phyloP scores from a whole-genome alignment of 2,329 filamentous ascomycete species.

The Lasiodiplodia gonubiensis region DNA sequence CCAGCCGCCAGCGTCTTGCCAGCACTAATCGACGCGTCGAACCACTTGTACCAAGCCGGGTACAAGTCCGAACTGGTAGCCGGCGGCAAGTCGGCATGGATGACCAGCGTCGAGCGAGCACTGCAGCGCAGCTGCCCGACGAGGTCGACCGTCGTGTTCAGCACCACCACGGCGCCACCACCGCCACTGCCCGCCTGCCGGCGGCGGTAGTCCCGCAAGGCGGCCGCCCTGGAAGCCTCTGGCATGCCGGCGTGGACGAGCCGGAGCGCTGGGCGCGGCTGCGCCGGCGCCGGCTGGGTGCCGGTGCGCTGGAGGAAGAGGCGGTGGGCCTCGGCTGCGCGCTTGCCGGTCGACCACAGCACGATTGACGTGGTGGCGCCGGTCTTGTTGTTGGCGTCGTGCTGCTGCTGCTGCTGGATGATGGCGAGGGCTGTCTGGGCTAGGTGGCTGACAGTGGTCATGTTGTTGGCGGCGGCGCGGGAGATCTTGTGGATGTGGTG shows the following conservation, averaged over 20 bases:
- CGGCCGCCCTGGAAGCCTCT: no score
- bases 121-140: neutral
- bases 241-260: no score
- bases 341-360: no score
- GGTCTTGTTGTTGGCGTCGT: no score
- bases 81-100: neutral
- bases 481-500: neutral
- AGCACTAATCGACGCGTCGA: neutral
- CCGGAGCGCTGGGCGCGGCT: no score
- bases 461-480: no score
- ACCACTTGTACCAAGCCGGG: neutral
- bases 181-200: neutral
- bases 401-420: neutral
- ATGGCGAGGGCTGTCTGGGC: neutral
- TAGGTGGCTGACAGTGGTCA: neutral
- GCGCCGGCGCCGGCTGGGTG: no score
- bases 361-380: no score
- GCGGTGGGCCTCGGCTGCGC: no score
- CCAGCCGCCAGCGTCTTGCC: neutral
- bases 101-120: no score
- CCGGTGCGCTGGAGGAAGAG: no score
- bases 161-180: neutral
- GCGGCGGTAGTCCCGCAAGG: no score
- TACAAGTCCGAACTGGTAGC: neutral
- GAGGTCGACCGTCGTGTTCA: neutral